Percentiles rank a stretch among this genome's conserved stretches.
Evolutionary conservation across 371 early-diverging fungal genomes (phyloP).

Genomic region (Mucor mucedo): DNA sequence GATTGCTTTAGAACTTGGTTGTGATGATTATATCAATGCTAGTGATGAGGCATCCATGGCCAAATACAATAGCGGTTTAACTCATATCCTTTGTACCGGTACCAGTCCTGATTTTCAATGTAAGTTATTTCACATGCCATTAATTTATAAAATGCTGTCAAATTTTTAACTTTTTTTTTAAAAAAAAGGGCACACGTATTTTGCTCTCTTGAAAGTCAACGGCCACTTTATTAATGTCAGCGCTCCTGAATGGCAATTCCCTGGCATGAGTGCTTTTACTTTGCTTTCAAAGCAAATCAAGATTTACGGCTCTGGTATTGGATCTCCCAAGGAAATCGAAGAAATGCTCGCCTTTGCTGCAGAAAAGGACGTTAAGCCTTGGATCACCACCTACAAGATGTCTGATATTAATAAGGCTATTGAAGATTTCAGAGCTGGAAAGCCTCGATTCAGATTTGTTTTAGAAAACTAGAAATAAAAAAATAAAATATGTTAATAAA

Average conservation of each 20-base stretch:
- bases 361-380: conserved; percentile 62
- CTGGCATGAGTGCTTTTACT: not conserved
- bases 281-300: conserved; percentile 35
- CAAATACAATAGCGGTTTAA: conserved; percentile 41
- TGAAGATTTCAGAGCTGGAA: conserved; percentile 57
- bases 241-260: too few relatives aligned
- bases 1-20: conserved; percentile 41
- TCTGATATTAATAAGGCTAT: conserved; percentile 62
- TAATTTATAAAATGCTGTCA: too few relatives aligned
- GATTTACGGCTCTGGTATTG: conserved; percentile 69
- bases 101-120: conserved; percentile 17
- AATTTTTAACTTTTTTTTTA: not conserved
- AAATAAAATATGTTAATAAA: conserved; percentile 5
- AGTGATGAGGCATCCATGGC: conserved; percentile 53
- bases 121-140: conserved; percentile 1
- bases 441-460: conserved; percentile 69
- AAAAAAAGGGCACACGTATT: conserved; percentile 24
- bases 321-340: conserved; percentile 44
- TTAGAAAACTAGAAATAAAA: conserved; percentile 32
- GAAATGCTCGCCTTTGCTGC: conserved; percentile 72
- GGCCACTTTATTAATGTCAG: too few relatives aligned
- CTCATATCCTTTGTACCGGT: conserved; percentile 43
- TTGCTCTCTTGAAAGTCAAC: conserved; percentile 3
- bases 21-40: conserved; percentile 41
- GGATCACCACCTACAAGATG: conserved; percentile 65